Evolutionary conservation across 2,329 filamentous ascomycete species (phyloP).

Genomic region (Chrysoporthe puriensis): DNA sequence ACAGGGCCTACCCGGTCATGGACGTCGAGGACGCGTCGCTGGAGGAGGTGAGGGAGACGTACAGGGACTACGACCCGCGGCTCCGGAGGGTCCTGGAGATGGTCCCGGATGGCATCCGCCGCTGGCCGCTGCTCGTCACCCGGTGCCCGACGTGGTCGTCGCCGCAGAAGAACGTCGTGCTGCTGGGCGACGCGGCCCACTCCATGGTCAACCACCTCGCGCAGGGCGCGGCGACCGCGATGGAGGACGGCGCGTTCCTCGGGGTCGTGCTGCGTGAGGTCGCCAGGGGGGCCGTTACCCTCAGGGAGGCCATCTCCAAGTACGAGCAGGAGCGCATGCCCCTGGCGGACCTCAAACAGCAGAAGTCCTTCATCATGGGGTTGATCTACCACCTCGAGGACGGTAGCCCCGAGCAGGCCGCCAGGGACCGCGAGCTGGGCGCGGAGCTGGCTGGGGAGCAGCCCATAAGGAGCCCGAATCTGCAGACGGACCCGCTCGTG

Average conservation of each 20-base stretch:
- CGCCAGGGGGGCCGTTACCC: slow-evolving; percentile 37
- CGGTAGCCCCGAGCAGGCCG: slow-evolving; percentile 36
- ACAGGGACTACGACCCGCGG: slow-evolving; percentile 48
- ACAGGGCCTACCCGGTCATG: slow-evolving; percentile 39
- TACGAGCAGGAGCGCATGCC: slow-evolving; percentile 48
- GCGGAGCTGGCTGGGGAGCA: slow-evolving; percentile 8
- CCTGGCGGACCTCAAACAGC: slow-evolving; percentile 46
- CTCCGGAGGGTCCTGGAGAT: slow-evolving; percentile 46
- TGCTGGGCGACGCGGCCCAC: slow-evolving; percentile 49
- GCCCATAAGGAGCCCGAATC: slow-evolving; percentile 6
- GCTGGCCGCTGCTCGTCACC: slow-evolving; percentile 49
- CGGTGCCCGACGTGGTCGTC: slow-evolving; percentile 47
- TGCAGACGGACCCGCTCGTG: slow-evolving; percentile 23
- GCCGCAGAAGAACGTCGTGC: slow-evolving; percentile 44
- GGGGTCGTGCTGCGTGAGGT: slow-evolving; percentile 42
- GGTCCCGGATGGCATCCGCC: slow-evolving; percentile 38
- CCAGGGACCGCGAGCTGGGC: slow-evolving; percentile 37
- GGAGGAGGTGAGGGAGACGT: slow-evolving; percentile 46
- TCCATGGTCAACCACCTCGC: slow-evolving; percentile 48
- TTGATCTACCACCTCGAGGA: slow-evolving; percentile 42
- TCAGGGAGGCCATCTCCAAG: slow-evolving; percentile 39
- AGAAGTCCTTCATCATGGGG: slow-evolving; percentile 45
- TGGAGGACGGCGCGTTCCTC: slow-evolving; percentile 49
- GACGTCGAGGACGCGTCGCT: slow-evolving; percentile 44
- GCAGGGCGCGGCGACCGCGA: slow-evolving; percentile 48